These are phyloP conservation scores for Cryptococcus neoformans DNA, from an alignment of 1,284 basidiomycete species.

Conservation along the genomic window DNA sequence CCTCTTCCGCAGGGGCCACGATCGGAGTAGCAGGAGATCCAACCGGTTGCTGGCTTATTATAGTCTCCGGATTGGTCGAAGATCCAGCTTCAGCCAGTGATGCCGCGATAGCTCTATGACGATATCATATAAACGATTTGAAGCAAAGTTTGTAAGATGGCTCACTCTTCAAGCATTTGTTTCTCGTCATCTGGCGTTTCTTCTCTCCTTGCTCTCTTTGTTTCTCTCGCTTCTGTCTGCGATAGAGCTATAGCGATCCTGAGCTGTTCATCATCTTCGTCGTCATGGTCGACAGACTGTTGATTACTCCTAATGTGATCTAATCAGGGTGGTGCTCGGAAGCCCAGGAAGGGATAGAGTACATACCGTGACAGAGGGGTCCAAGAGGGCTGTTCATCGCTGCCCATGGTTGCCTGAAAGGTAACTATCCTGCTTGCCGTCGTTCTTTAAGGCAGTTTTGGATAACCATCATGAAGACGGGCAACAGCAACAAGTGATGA, in stretches of 20 bases:
- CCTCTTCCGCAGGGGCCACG: neutral
- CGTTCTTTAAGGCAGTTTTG: too few relatives aligned
- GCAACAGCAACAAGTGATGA: too few relatives aligned
- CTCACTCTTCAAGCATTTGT: constrained; percentile 37
- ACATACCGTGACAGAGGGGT: too few relatives aligned
- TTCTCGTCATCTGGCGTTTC: constrained; percentile 42
- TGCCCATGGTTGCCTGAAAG: too few relatives aligned
- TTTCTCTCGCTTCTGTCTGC: constrained; percentile 23
- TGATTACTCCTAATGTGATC: too few relatives aligned
- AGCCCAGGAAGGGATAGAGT: too few relatives aligned
- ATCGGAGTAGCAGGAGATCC: neutral
- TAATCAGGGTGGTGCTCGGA: too few relatives aligned
- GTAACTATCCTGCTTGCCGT: too few relatives aligned
- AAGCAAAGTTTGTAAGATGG: neutral
- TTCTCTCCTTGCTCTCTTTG: constrained; percentile 26
- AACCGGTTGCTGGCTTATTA: too few relatives aligned
- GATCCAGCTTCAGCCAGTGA: constrained; percentile 18
- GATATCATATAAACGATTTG: neutral
- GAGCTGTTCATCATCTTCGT: constrained; percentile 36
- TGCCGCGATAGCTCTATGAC: constrained; percentile 32
- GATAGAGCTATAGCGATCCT: constrained; percentile 23
- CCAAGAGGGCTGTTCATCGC: too few relatives aligned
- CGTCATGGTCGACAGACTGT: constrained; percentile 2
- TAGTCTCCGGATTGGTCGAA: neutral
- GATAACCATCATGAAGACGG: too few relatives aligned